Percentiles rank a stretch among this genome's conserved stretches.
phyloP scores from a whole-genome alignment of 257 asterid genomes.

The Nicotiana attenuata region DNA sequence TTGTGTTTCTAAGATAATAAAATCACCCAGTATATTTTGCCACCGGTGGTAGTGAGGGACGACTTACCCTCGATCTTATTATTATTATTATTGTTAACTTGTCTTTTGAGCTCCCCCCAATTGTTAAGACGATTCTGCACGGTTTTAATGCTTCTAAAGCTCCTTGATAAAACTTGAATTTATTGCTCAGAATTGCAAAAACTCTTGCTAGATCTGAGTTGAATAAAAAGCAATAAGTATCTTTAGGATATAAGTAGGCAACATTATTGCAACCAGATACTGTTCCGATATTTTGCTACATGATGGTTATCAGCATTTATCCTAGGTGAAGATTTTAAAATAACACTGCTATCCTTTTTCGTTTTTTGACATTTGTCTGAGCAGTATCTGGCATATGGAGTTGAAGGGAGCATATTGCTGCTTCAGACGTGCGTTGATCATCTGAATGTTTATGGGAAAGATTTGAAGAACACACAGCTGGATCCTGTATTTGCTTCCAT shows the following conservation, averaged over 20 bases:
- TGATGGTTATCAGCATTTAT: not conserved
- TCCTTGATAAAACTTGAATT: not conserved
- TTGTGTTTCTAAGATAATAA: no score
- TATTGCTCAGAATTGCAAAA: not conserved
- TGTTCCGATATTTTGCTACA: not conserved
- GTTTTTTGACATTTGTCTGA: not conserved
- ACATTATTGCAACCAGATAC: not conserved
- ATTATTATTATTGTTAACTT: no score
- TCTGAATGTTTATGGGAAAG: conserved; percentile 50
- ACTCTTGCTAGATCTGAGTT: not conserved
- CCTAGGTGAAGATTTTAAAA: not conserved
- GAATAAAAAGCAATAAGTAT: not conserved
- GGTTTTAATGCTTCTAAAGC: not conserved
- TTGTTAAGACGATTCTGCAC: not conserved
- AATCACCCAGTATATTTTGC: no score
- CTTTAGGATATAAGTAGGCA: not conserved
- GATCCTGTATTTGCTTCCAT: conserved; percentile 64
- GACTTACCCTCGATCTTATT: not conserved
- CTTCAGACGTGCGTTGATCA: conserved; percentile 67
- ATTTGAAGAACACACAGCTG: conserved; percentile 50
- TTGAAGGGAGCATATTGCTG: conserved; percentile 70
- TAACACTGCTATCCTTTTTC: not conserved
- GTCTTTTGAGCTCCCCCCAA: not conserved
- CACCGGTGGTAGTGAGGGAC: not conserved
- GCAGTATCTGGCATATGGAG: conserved; percentile 61